phyloP scores from a whole-genome alignment of 306 rosid genomes.

The Argentina anserina region DNA sequence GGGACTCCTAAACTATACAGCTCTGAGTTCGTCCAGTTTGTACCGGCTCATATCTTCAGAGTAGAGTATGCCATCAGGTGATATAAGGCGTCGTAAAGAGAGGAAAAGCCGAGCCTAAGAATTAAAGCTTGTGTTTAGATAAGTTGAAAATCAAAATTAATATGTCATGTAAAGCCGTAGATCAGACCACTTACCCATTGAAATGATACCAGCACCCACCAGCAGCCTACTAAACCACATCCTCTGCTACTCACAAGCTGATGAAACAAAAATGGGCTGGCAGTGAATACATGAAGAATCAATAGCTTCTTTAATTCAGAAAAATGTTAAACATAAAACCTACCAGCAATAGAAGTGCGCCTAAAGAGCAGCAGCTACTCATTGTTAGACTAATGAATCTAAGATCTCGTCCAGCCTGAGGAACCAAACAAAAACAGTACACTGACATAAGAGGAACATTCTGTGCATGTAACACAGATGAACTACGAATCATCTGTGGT shows the following conservation, averaged over 20 bases:
- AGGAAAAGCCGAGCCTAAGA: constrained; percentile 30
- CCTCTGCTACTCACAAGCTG: constrained; percentile 45
- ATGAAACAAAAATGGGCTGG: constrained; percentile 17
- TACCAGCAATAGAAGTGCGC: constrained; percentile 47
- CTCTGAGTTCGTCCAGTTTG: constrained; percentile 22
- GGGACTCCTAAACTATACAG: constrained; percentile 17
- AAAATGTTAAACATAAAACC: constrained; percentile 5
- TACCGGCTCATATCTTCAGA: constrained; percentile 14
- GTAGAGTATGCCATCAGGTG: constrained; percentile 32
- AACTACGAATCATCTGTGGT: too few relatives aligned
- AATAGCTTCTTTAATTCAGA: constrained; percentile 4
- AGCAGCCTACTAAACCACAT: constrained; percentile 58
- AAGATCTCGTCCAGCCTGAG: constrained; percentile 72
- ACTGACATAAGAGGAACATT: neutral
- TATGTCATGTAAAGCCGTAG: neutral
- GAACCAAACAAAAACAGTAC: neutral
- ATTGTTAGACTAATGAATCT: constrained; percentile 50
- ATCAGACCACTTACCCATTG: constrained; percentile 53
- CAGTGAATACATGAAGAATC: constrained; percentile 6
- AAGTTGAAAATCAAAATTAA: neutral
- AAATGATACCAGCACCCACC: constrained; percentile 50
- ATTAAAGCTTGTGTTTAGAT: neutral
- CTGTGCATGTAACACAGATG: neutral
- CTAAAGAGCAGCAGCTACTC: constrained; percentile 49
- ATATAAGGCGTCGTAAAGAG: constrained; percentile 26